These are phyloP conservation scores for Vigna angularis DNA, from an alignment of 306 rosid species.

Conservation along the genomic window DNA sequence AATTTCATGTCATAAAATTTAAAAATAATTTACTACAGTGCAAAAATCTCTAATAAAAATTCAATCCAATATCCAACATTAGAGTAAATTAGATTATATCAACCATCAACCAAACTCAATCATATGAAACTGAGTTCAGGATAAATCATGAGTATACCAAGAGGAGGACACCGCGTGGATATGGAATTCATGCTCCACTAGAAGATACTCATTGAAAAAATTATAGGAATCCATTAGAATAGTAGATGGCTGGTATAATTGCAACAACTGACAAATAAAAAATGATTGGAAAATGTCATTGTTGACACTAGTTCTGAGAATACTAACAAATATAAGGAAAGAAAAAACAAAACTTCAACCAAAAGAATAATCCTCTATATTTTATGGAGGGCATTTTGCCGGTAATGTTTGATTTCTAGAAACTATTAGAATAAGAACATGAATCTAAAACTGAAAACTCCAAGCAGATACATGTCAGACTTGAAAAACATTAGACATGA, in stretches of 20 bases:
- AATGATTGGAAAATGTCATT: slow-evolving; percentile 17
- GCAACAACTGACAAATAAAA: background rate
- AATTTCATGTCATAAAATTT: no score
- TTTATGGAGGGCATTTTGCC: slow-evolving; percentile 36
- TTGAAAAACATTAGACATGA: slow-evolving; percentile 61
- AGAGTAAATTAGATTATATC: no score
- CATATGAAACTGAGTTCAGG: background rate
- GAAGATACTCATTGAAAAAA: background rate
- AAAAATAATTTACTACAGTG: no score
- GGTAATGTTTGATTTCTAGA: slow-evolving; percentile 38
- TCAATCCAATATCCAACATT: no score
- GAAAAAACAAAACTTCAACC: slow-evolving; percentile 50
- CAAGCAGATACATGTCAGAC: slow-evolving; percentile 35
- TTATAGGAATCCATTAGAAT: background rate
- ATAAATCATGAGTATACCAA: background rate
- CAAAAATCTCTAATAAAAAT: no score
- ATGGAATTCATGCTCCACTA: background rate
- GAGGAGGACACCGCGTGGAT: background rate
- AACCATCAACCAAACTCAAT: background rate
- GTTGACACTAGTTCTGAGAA: slow-evolving; percentile 45
- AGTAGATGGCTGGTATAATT: background rate
- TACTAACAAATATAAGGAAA: slow-evolving; percentile 35
- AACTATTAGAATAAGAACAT: slow-evolving; percentile 46
- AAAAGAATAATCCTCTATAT: slow-evolving; percentile 52
- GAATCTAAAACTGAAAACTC: slow-evolving; percentile 47